phyloP scores from a whole-genome alignment of 768 basidiomycete species.

The Lentinula boryana region DNA sequence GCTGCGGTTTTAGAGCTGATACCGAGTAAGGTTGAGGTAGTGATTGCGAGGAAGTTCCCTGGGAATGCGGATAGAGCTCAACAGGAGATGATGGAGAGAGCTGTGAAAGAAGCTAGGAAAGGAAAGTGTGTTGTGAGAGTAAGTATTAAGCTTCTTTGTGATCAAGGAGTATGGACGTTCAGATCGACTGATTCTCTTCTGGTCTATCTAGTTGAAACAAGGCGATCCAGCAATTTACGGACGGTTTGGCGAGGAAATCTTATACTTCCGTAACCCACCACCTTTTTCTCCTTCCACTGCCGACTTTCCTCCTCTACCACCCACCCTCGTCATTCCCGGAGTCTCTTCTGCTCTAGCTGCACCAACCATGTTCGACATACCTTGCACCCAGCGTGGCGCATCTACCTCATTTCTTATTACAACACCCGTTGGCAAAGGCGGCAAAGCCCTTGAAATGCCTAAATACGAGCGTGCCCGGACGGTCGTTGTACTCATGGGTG shows the following conservation, averaged over 20 bases:
- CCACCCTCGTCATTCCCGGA: slow-evolving; percentile 86
- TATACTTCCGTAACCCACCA: slow-evolving; percentile 75
- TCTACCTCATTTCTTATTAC: slow-evolving; percentile 87
- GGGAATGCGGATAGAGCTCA: slow-evolving; percentile 96
- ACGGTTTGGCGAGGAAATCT: slow-evolving; percentile 89
- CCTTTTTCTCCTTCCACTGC: not conserved
- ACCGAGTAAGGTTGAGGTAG: slow-evolving; percentile 63
- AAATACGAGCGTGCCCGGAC: slow-evolving; percentile 81
- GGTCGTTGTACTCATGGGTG: slow-evolving; percentile 89
- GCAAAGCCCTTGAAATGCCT: slow-evolving; percentile 78
- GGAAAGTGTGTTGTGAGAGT: slow-evolving; percentile 88
- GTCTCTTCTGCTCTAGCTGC: slow-evolving; percentile 87
- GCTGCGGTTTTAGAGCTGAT: slow-evolving; percentile 81
- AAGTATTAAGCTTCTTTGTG: slow-evolving; percentile 18
- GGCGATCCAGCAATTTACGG: slow-evolving; percentile 96
- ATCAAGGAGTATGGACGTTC: not conserved
- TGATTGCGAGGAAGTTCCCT: slow-evolving; percentile 95
- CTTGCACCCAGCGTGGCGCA: slow-evolving; percentile 93
- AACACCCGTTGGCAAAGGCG: slow-evolving; percentile 88
- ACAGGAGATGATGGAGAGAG: slow-evolving; percentile 89
- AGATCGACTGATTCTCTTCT: not conserved
- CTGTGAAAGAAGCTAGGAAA: slow-evolving; percentile 70
- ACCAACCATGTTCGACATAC: slow-evolving; percentile 85
- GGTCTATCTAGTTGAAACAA: slow-evolving; percentile 72
- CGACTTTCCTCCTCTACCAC: slow-evolving; percentile 41